Conservation (phyloP, 176 grass and related monocot species). For the Zea mays region DNA sequence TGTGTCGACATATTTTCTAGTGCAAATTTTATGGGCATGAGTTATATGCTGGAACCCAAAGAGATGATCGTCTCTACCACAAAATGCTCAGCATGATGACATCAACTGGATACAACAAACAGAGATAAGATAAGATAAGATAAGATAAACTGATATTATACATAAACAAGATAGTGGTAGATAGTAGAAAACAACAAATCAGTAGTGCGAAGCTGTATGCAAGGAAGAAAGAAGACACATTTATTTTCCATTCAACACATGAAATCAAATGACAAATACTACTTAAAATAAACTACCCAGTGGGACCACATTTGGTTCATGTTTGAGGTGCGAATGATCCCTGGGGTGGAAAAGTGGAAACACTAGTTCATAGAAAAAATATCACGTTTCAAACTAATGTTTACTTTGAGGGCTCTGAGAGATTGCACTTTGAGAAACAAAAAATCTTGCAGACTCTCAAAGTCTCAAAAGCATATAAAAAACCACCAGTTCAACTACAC, state of each 20-base stretch:
- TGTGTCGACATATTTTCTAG: constrained; percentile 41
- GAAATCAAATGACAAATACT: constrained; percentile 5
- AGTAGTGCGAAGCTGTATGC: background rate
- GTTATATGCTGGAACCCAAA: constrained; percentile 27
- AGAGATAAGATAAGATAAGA: too few relatives aligned
- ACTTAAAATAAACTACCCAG: constrained; percentile 13
- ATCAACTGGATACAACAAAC: constrained; percentile 42
- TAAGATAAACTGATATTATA: constrained; percentile 21
- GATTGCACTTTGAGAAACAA: background rate
- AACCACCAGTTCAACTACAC: constrained; percentile 1
- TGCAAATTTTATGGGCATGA: constrained; percentile 30
- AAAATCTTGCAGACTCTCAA: background rate
- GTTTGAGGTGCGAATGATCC: background rate
- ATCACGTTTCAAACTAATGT: background rate
- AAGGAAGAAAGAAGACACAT: constrained; percentile 17
- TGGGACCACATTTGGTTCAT: background rate
- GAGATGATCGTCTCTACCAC: constrained; percentile 26
- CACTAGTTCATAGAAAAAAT: background rate
- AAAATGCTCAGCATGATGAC: constrained; percentile 16
- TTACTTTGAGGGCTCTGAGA: background rate
- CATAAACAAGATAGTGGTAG: background rate
- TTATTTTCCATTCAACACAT: background rate
- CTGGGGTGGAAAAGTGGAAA: background rate
- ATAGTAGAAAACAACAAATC: background rate
- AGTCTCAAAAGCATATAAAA: background rate